These are phyloP conservation scores for Leccinum fallax DNA, from an alignment of 1,284 basidiomycete genomes.

Conservation along the genomic window DNA sequence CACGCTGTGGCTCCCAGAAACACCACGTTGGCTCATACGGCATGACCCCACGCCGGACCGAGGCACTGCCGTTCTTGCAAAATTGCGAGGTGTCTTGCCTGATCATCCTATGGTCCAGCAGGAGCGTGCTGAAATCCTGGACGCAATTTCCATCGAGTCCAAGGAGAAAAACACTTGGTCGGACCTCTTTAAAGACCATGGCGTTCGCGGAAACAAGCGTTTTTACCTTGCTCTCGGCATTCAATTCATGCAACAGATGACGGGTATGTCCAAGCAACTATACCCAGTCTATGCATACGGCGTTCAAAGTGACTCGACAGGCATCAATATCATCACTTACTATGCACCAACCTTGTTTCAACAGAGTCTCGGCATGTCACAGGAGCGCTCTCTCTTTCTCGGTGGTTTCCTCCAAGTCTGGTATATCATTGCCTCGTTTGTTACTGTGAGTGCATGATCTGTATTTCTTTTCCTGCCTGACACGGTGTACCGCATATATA, in stretches of 20 bases:
- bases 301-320: neutral
- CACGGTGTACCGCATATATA: neutral
- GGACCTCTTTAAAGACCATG: conserved; percentile 18
- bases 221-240: conserved; percentile 20
- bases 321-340: conserved; percentile 21
- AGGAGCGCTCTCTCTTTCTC: conserved; percentile 15
- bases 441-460: conserved; percentile 8
- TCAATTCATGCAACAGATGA: conserved; percentile 22
- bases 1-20: conserved; percentile 20
- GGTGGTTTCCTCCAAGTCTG: conserved; percentile 20
- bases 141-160: conserved; percentile 13
- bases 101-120: conserved; percentile 11
- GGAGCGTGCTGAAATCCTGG: conserved; percentile 14
- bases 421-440: conserved; percentile 18
- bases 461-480: neutral
- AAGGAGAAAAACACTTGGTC: conserved; percentile 15
- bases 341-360: conserved; percentile 18
- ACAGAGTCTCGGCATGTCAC: conserved; percentile 17
- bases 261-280: conserved; percentile 5
- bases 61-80: conserved; percentile 17
- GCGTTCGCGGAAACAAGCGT: conserved; percentile 14
- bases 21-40: conserved; percentile 20
- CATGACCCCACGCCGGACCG: conserved; percentile 14
- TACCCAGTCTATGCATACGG: neutral
- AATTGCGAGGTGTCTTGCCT: conserved; percentile 9